Evolutionary conservation across 768 basidiomycete genomes (phyloP).

Genomic region (Russula earlei): DNA sequence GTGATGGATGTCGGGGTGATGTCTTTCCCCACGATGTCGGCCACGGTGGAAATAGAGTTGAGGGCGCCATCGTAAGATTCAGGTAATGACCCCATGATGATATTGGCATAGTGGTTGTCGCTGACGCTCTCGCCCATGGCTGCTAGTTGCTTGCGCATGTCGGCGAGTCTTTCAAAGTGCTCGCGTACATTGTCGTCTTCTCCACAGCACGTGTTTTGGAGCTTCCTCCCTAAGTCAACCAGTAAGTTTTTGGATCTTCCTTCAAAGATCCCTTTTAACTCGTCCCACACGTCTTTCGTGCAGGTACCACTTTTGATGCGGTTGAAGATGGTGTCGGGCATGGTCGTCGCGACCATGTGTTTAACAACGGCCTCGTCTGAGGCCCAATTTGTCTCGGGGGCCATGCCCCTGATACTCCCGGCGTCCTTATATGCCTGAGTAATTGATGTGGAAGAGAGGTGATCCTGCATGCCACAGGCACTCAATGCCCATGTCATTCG

Average conservation of each 20-base stretch:
- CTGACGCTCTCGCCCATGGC: constrained; percentile 8
- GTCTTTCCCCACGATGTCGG: too few relatives aligned
- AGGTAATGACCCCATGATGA: constrained; percentile 6
- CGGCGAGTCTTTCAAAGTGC: constrained; percentile 12
- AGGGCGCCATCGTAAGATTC: not conserved
- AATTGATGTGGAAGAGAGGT: too few relatives aligned
- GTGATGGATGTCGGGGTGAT: too few relatives aligned
- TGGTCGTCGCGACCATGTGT: too few relatives aligned
- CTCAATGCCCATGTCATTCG: too few relatives aligned
- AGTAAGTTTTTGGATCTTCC: not conserved
- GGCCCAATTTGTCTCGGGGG: too few relatives aligned
- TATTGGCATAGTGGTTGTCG: constrained; percentile 6
- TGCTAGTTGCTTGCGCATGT: constrained; percentile 11
- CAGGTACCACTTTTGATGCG: too few relatives aligned
- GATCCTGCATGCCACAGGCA: too few relatives aligned
- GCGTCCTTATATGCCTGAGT: too few relatives aligned
- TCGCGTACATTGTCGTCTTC: not conserved
- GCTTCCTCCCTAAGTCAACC: not conserved
- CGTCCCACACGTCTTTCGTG: not conserved
- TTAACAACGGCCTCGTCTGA: too few relatives aligned
- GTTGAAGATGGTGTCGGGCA: too few relatives aligned
- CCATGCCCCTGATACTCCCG: too few relatives aligned
- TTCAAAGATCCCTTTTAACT: not conserved
- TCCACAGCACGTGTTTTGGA: not conserved
- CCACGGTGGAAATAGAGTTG: not conserved